Base-by-base conservation (phyloP, 306 rosid species). In the Acacia acuminata region DNA sequence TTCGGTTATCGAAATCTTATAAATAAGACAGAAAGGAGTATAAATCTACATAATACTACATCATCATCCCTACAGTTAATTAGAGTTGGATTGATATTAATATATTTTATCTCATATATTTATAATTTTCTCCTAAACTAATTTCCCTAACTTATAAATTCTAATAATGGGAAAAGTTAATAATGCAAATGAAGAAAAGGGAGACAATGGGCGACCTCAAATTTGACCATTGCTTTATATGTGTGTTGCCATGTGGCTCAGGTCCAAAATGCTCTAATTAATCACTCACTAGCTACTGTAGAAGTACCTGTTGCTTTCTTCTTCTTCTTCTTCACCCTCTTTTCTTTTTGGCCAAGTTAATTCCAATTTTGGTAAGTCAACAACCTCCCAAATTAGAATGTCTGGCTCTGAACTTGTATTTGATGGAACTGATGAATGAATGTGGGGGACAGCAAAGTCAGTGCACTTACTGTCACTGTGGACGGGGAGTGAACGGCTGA, bases 371-470 rank as follows among this genome's bases (percentile, higher is more conserved):
- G 66, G 16, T 3, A 2, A 61, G 16, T 3, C 19, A 25, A 25
- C 3, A 19, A 13, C 20, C 40, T 63, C 19, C 68, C 20, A 61
- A 25, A 61, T 25, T 61, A 11, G 67, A 61, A 24, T 25, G 8
- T 24, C 7, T 25, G 30, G 11, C 65, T 58, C 20, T 20, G 0
- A 58, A 22, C 3, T 10, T n/a, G 32, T 10, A 8, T 9, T 58
- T 58, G 15, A 58, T 10, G 30, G 5, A 58, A 22, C 24, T 22
- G 22, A 55, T 50, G 60, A n/a, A 55, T 61, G 47, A 20, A 64
- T 45, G 47, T 63, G 30, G n/a, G 24, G 32, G 27, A 4, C 90
- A 91, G 94, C 81, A 55, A 88, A 91, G 81, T 84, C 87, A 80
- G 0, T 77, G 77, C 83, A 89, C 78, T 78, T 91, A 4, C 3